Percentiles rank a stretch among this genome's conserved stretches.
Evolutionary conservation across 1,284 basidiomycete genomes (phyloP).

Genomic region (Pisolithus thermaeus): DNA sequence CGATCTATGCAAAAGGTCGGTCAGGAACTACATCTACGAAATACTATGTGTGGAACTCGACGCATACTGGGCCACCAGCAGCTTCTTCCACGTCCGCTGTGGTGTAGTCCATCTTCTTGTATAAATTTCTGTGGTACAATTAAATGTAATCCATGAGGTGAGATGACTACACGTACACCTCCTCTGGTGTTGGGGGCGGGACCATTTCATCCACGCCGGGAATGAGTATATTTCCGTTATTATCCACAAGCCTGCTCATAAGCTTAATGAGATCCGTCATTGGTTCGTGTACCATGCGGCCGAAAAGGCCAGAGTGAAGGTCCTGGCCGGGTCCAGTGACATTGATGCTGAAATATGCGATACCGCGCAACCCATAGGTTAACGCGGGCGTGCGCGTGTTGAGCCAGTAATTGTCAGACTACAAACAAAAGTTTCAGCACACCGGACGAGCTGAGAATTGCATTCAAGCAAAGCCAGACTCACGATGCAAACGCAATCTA

Average conservation of each 20-base stretch:
- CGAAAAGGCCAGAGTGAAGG: constrained; percentile 88
- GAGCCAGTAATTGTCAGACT: constrained; percentile 81
- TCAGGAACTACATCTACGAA: not conserved
- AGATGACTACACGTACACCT: constrained; percentile 41
- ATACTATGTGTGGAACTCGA: not conserved
- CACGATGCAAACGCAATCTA: constrained; percentile 95
- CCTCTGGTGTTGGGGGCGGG: constrained; percentile 64
- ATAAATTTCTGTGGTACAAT: constrained; percentile 41
- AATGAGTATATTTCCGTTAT: constrained; percentile 78
- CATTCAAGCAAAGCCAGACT: constrained; percentile 25
- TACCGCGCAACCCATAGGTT: constrained; percentile 76
- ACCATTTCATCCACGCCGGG: constrained; percentile 90
- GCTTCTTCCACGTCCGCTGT: constrained; percentile 72
- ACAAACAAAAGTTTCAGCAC: not conserved
- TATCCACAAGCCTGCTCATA: constrained; percentile 81
- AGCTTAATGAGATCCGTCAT: constrained; percentile 72
- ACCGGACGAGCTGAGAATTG: not conserved
- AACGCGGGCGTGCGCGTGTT: constrained; percentile 66
- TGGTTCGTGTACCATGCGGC: constrained; percentile 82
- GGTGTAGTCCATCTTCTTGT: constrained; percentile 67
- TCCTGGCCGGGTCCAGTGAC: constrained; percentile 82
- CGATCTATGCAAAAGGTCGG: constrained; percentile 34
- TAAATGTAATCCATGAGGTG: not conserved
- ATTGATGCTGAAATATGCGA: constrained; percentile 81
- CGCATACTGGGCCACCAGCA: constrained; percentile 53